phyloP scores from a whole-genome alignment of 139 green algal genomes.

The Yamagishiella unicocca region DNA sequence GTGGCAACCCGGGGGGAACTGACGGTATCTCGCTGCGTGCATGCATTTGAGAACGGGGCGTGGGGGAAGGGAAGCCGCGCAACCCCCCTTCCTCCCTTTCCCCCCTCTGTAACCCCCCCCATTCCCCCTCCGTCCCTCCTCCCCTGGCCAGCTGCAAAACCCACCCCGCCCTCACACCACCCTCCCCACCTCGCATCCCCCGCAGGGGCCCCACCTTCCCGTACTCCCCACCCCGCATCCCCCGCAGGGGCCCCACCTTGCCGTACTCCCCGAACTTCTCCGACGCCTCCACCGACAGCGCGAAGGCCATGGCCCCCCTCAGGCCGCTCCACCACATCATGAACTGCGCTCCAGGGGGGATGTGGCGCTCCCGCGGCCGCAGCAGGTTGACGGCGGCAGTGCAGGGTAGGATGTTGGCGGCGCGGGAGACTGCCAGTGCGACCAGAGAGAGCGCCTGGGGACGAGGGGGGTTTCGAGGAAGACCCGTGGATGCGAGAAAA shows the following conservation, averaged over 20 bases:
- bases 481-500: no score
- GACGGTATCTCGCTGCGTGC: no score
- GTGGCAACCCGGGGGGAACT: no score
- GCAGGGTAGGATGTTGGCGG: constrained; percentile 65
- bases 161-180: no score
- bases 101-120: no score
- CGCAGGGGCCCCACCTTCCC: constrained; percentile 41
- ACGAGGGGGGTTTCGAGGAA: background rate
- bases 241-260: constrained; percentile 25
- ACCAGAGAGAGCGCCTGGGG: constrained; percentile 62
- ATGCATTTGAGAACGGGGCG: no score
- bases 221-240: background rate
- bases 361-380: constrained; percentile 44
- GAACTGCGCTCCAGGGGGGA: constrained; percentile 54
- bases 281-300: constrained; percentile 64
- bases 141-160: no score
- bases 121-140: no score
- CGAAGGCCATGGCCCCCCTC: constrained; percentile 74
- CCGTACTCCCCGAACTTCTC: constrained; percentile 55
- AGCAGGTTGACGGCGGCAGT: constrained; percentile 63
- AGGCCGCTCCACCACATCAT: constrained; percentile 79
- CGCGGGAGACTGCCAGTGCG: constrained; percentile 63
- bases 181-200: background rate
- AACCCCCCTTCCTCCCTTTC: no score
- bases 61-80: no score